phyloP scores from a whole-genome alignment of 2,329 filamentous ascomycete species.

The Monilinia vaccinii-corymbosi region DNA sequence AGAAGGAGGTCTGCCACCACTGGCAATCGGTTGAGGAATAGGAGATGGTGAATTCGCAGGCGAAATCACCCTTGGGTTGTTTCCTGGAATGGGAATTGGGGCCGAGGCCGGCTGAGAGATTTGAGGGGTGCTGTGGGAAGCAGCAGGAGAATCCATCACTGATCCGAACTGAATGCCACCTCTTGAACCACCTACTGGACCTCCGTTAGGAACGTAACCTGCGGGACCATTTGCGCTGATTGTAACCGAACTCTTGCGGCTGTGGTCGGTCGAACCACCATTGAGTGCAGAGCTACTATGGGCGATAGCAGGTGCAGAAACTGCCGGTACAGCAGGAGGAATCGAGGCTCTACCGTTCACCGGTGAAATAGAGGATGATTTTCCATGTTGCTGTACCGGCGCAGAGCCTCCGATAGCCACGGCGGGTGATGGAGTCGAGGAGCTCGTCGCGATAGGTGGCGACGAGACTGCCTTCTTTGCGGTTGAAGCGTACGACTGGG shows the following conservation, averaged over 20 bases:
- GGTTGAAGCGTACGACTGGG: conserved; percentile 59
- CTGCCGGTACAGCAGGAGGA: conserved; percentile 55
- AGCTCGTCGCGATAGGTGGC: conserved; percentile 52
- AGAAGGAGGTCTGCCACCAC: conserved; percentile 65
- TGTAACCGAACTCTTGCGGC: conserved; percentile 80
- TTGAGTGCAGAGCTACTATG: conserved; percentile 58
- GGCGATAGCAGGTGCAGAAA: conserved; percentile 50
- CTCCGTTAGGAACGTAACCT: conserved; percentile 70
- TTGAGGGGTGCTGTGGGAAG: conserved; percentile 59
- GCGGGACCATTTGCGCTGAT: conserved; percentile 77
- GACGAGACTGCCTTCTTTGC: conserved; percentile 54
- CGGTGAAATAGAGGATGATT: conserved; percentile 60
- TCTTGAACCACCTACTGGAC: conserved; percentile 50
- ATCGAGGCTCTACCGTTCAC: conserved; percentile 77
- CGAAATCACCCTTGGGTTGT: conserved; percentile 68
- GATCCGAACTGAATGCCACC: conserved; percentile 74
- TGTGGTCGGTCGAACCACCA: conserved; percentile 63
- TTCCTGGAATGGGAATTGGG: conserved; percentile 50
- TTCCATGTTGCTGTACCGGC: conserved; percentile 49
- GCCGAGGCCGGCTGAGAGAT: conserved; percentile 37
- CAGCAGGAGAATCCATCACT: conserved; percentile 57
- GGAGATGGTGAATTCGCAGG: conserved; percentile 85
- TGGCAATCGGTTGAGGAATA: conserved; percentile 78
- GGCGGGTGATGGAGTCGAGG: conserved; percentile 42
- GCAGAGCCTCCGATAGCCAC: conserved; percentile 47